Percentiles rank a stretch among this genome's conserved stretches.
phyloP scores from a whole-genome alignment of 495 filamentous ascomycete genomes.

The Halenospora varia region DNA sequence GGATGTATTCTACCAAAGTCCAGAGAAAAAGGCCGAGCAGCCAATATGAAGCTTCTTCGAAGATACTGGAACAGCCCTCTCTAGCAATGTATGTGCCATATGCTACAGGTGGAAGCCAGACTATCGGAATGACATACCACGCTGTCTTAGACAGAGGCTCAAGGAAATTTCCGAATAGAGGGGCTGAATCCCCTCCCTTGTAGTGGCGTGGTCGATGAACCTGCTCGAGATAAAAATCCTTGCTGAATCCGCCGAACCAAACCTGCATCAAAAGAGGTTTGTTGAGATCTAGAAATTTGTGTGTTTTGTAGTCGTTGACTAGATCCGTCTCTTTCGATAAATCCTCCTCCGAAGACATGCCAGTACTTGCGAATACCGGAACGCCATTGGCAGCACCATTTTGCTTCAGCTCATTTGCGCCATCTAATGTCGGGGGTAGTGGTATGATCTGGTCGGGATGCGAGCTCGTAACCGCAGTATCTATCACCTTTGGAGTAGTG shows the following conservation, averaged over 20 bases:
- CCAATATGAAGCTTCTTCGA: constrained; percentile 20
- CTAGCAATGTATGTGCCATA: constrained; percentile 71
- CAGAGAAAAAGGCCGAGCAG: constrained; percentile 61
- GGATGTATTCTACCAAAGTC: constrained; percentile 84
- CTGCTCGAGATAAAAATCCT: constrained; percentile 93
- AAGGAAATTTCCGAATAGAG: constrained; percentile 95
- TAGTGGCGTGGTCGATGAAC: constrained; percentile 95
- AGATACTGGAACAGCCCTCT: constrained; percentile 38
- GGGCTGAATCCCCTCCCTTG: constrained; percentile 85
- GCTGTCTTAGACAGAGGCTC: constrained; percentile 92
- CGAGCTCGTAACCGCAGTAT: constrained; percentile 39
- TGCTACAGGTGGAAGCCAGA: constrained; percentile 81
- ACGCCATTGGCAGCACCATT: constrained; percentile 13
- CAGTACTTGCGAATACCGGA: constrained; percentile 65
- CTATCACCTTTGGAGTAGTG: constrained; percentile 39
- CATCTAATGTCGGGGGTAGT: constrained; percentile 32
- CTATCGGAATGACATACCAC: constrained; percentile 80
- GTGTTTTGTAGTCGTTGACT: constrained; percentile 66
- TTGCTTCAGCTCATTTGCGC: constrained; percentile 17
- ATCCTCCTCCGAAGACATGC: constrained; percentile 82
- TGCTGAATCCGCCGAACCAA: constrained; percentile 82
- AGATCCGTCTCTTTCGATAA: constrained; percentile 80
- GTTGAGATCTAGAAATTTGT: constrained; percentile 92
- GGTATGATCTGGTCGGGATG: constrained; percentile 45
- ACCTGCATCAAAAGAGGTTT: constrained; percentile 84